These are phyloP conservation scores for Candida corydali DNA, from an alignment of 805 yeast species.

Conservation along the genomic window DNA sequence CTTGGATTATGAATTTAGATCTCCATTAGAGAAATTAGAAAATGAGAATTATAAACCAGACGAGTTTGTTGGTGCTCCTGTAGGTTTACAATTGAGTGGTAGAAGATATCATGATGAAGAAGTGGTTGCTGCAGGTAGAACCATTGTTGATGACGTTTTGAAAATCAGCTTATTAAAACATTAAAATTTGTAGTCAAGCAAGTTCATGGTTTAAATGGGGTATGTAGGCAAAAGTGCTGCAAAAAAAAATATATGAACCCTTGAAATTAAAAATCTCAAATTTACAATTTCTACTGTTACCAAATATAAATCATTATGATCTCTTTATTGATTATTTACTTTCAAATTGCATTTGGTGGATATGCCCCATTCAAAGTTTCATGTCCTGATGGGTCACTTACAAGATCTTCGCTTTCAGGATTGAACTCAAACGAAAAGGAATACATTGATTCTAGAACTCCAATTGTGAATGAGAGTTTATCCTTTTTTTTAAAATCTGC, in stretches of 20 bases:
- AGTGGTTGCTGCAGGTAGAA: constrained; percentile 45
- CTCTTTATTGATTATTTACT: no score
- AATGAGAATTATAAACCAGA: constrained; percentile 45
- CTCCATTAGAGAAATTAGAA: constrained; percentile 46
- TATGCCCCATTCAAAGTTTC: constrained; percentile 28
- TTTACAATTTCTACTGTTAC: no score
- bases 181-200: no score
- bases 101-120: constrained; percentile 57
- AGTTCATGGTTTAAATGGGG: no score
- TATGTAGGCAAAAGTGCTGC: no score
- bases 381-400: constrained; percentile 22
- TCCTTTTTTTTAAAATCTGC: constrained; percentile 18
- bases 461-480: constrained; percentile 21
- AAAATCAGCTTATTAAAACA: constrained; percentile 19
- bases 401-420: constrained; percentile 21
- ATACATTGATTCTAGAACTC: constrained; percentile 22
- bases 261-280: no score
- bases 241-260: no score
- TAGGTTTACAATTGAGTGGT: constrained; percentile 50
- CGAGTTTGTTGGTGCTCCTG: constrained; percentile 49
- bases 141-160: constrained; percentile 31
- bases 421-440: constrained; percentile 20
- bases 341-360: no score
- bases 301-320: no score
- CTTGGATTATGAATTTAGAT: constrained; percentile 36